These are phyloP conservation scores for Sporisorium graminicola DNA, from an alignment of 1,284 basidiomycete genomes.

Conservation along the genomic window DNA sequence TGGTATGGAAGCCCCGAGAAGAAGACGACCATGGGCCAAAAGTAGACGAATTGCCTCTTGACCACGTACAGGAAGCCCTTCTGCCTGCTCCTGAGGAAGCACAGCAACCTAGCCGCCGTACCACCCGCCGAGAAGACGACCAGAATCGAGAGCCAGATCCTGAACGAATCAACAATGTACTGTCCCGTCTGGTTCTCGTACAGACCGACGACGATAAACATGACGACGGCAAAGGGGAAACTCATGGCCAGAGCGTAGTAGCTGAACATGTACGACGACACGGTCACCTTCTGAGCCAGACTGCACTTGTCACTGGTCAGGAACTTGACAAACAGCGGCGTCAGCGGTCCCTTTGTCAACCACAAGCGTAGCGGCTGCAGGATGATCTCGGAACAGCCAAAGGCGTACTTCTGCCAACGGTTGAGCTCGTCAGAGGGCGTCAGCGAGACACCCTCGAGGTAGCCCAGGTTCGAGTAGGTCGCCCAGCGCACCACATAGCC, in stretches of 20 bases:
- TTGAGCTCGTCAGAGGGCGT: slow-evolving; percentile 81
- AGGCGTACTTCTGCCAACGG: slow-evolving; percentile 88
- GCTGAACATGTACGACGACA: slow-evolving; percentile 77
- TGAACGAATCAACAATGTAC: slow-evolving; percentile 74
- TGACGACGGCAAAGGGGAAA: slow-evolving; percentile 77
- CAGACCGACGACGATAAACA: slow-evolving; percentile 80
- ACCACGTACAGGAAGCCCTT: slow-evolving; percentile 74
- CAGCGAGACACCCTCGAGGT: slow-evolving; percentile 87
- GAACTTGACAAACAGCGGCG: slow-evolving; percentile 77
- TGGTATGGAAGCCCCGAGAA: slow-evolving; percentile 43
- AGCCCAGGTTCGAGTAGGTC: slow-evolving; percentile 82
- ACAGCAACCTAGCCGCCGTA: slow-evolving; percentile 78
- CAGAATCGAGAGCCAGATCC: slow-evolving; percentile 82
- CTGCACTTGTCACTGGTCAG: slow-evolving; percentile 29
- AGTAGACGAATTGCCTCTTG: slow-evolving; percentile 79
- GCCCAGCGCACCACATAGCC: slow-evolving; percentile 85
- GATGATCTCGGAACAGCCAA: slow-evolving; percentile 74
- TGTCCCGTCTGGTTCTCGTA: slow-evolving; percentile 77
- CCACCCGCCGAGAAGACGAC: slow-evolving; percentile 82
- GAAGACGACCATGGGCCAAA: slow-evolving; percentile 74
- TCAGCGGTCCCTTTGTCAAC: slow-evolving; percentile 82
- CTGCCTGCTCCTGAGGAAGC: slow-evolving; percentile 82
- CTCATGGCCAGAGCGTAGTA: slow-evolving; percentile 85
- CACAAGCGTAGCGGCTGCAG: slow-evolving; percentile 74
- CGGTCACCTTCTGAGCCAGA: slow-evolving; percentile 79